phyloP scores from a whole-genome alignment of 1,284 basidiomycete species.

The Trichosporon ovoides region DNA sequence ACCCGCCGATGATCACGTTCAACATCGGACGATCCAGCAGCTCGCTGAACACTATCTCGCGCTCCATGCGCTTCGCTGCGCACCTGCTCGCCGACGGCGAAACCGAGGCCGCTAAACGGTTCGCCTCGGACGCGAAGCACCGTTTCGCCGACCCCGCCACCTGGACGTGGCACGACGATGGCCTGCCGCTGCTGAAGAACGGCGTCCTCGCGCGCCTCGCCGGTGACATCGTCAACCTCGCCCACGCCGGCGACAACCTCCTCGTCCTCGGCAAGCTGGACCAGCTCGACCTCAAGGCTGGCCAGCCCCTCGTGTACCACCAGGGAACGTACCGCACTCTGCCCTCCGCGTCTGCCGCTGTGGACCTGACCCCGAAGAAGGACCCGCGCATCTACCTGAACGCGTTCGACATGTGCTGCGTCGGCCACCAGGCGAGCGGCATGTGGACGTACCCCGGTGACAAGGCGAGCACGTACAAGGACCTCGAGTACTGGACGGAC shows the following conservation, averaged over 20 bases:
- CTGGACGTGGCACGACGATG: constrained; percentile 15
- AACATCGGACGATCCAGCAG: constrained; percentile 14
- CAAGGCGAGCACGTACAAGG: constrained; percentile 18
- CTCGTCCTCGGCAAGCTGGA: constrained; percentile 11
- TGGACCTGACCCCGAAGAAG: not conserved
- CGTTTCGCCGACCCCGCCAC: constrained; percentile 13
- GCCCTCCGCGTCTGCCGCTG: not conserved
- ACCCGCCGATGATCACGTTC: constrained; percentile 21
- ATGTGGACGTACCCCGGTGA: constrained; percentile 15
- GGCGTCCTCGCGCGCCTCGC: constrained; percentile 11
- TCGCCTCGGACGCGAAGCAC: constrained; percentile 5
- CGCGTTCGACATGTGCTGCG: constrained; percentile 19
- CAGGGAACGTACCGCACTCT: constrained; percentile 12
- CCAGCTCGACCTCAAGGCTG: constrained; percentile 1
- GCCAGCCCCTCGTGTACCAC: constrained; percentile 17
- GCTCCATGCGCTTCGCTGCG: constrained; percentile 13
- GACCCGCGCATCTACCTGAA: constrained; percentile 16
- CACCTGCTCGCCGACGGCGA: constrained; percentile 13
- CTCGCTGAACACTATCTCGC: constrained; percentile 11
- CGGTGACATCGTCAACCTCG: constrained; percentile 12
- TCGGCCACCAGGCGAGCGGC: constrained; percentile 18
- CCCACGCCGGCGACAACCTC: constrained; percentile 17
- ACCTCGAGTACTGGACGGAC: constrained; percentile 19
- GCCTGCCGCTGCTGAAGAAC: constrained; percentile 8
- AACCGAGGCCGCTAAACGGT: constrained; percentile 12